Evolutionary conservation across 2,329 filamentous ascomycete species (phyloP).

Genomic region (Colletotrichum noveboracense): DNA sequence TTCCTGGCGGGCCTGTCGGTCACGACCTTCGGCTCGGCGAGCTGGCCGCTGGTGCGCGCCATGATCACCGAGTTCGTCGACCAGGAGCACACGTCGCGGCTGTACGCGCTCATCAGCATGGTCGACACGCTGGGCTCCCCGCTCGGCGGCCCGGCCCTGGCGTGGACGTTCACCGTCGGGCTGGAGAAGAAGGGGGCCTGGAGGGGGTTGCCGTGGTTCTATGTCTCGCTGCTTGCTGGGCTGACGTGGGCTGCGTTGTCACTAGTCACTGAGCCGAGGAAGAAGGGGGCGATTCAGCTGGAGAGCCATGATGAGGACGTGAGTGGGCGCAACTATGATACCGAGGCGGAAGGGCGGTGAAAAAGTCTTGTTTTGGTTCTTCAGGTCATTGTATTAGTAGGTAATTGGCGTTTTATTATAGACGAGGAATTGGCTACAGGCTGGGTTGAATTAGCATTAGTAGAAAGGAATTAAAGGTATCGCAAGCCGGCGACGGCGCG

Average conservation of each 20-base stretch:
- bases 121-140: constrained; percentile 43
- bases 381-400: neutral
- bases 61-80: constrained; percentile 44
- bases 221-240: constrained; percentile 35
- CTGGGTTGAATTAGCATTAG: neutral
- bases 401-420: neutral
- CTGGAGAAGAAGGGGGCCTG: constrained; percentile 38
- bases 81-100: constrained; percentile 40
- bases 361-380: neutral
- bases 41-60: constrained; percentile 42
- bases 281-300: constrained; percentile 5
- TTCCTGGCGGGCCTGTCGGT: constrained; percentile 44
- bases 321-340: neutral
- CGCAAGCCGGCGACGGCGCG: neutral
- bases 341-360: constrained; percentile 1
- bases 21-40: constrained; percentile 41
- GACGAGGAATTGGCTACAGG: neutral
- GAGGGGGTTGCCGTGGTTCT: constrained; percentile 46
- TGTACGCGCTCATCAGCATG: constrained; percentile 47
- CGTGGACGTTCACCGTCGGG: constrained; percentile 41
- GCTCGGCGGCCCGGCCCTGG: constrained; percentile 44
- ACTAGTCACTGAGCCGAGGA: constrained; percentile 38
- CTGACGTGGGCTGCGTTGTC: constrained; percentile 31
- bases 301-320: neutral
- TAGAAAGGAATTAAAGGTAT: neutral